Evolutionary conservation across 495 filamentous ascomycete species (phyloP).

Genomic region (Penicillium taxi): DNA sequence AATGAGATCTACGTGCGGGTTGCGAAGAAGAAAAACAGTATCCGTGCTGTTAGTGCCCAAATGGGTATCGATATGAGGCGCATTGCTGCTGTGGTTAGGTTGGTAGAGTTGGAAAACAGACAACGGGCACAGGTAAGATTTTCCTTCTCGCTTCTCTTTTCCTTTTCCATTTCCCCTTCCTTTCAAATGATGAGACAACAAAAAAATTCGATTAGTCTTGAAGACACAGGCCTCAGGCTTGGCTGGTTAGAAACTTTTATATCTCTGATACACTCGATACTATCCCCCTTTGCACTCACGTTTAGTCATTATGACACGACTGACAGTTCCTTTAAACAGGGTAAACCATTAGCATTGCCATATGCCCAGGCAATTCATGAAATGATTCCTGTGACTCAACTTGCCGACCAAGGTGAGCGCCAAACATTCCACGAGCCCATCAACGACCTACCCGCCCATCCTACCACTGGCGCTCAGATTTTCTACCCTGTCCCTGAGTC

Average conservation of each 20-base stretch:
- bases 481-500: slow-evolving; percentile 90
- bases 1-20: slow-evolving; percentile 68
- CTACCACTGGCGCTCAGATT: slow-evolving; percentile 68
- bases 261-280: slow-evolving; percentile 23
- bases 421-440: slow-evolving; percentile 65
- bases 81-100: slow-evolving; percentile 78
- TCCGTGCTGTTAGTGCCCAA: slow-evolving; percentile 71
- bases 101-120: slow-evolving; percentile 80
- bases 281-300: slow-evolving; percentile 2
- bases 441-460: slow-evolving; percentile 83
- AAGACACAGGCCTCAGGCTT: slow-evolving; percentile 59
- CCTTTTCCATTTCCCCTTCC: slow-evolving; percentile 4
- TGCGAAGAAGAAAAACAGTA: slow-evolving; percentile 52
- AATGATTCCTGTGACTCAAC: slow-evolving; percentile 65
- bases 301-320: slow-evolving; percentile 4
- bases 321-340: slow-evolving; percentile 41
- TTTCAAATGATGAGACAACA: slow-evolving; percentile 57
- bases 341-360: slow-evolving; percentile 64
- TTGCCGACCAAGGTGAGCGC: slow-evolving; percentile 18
- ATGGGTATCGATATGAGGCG: slow-evolving; percentile 75
- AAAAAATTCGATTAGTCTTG: slow-evolving; percentile 98
- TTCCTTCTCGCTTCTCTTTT: slow-evolving; percentile 19
- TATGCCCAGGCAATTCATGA: slow-evolving; percentile 66
- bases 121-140: slow-evolving; percentile 61
- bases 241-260: slow-evolving; percentile 60